Evolutionary conservation across 768 basidiomycete species (phyloP).

Genomic region (Lactifluus pinguis): DNA sequence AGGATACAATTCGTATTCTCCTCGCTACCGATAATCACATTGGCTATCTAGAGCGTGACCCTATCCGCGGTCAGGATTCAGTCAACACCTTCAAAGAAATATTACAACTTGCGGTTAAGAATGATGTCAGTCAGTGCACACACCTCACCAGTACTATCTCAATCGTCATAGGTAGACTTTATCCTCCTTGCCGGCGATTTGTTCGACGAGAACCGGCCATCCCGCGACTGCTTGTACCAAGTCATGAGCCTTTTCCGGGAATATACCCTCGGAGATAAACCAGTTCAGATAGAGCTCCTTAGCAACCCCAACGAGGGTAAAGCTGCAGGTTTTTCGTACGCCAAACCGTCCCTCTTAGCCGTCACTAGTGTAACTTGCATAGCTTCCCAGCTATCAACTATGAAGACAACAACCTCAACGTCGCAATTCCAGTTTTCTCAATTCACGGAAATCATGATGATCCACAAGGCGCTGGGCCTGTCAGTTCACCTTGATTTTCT

Average conservation of each 20-base stretch:
- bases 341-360: constrained; percentile 9
- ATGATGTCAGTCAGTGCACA: constrained; percentile 49
- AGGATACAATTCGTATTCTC: constrained; percentile 72
- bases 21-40: constrained; percentile 96
- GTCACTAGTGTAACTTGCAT: background rate
- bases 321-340: constrained; percentile 75
- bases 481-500: constrained; percentile 31
- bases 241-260: constrained; percentile 85
- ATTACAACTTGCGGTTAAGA: constrained; percentile 79
- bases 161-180: constrained; percentile 71
- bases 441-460: constrained; percentile 99
- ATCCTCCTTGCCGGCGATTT: constrained; percentile 91
- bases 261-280: constrained; percentile 80
- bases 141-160: constrained; percentile 1
- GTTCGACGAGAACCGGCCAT: constrained; percentile 96
- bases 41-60: constrained; percentile 91
- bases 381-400: constrained; percentile 97
- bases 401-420: constrained; percentile 92
- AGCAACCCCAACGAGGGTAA: constrained; percentile 92
- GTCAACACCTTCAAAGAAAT: constrained; percentile 95
- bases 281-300: constrained; percentile 83
- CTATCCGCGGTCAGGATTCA: constrained; percentile 88
- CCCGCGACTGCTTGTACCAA: constrained; percentile 81
- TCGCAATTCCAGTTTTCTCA: constrained; percentile 95
- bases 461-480: constrained; percentile 90